Evolutionary conservation across 768 basidiomycete species (phyloP), one percentile per base, ranked within the genome.

Genomic region (Auriscalpium vulgare): DNA sequence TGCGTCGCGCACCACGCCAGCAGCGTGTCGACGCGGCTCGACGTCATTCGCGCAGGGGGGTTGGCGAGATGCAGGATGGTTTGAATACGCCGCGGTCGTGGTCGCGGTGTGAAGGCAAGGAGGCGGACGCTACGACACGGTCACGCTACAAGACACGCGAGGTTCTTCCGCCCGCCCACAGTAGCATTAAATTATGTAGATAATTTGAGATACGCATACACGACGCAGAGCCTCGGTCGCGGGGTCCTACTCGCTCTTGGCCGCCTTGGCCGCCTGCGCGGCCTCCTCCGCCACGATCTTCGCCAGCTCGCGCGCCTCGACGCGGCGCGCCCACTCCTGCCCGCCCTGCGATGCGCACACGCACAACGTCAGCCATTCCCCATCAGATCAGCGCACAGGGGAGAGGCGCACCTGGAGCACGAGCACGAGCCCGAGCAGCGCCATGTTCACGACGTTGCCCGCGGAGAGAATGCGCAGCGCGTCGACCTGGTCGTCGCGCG

Each of bases 381-480:
- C 29, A 29, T 7, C 4, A 29, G 29, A 29, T 29, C 4, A 51
- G 44, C 40, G 54, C 54, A 47, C 16, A 3, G 37, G 35, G 59
- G 8, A 29, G 34, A 36, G 47, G 71, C 81, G 69, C 66, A 87
- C 90, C 81, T 93, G 91, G 54, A 93, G 74, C 36, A 72, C 66
- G 19, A 93, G 75, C 53, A 93, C 77, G 10, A 78, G 79, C 17
- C 78, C 77, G 13, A 93, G 75, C 51, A 83, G 77, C 8, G 83
- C 74, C 53, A 85, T 83, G 53, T 92, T 85, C 57, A 97, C 85
- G 50, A 89, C 81, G 66, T 97, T 95, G 10, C 86, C 93, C 7
- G 95, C 95, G 29, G 87, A 83, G 21, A 95, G 74, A 5, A 97
- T 77, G 52, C 81, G 81, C 67, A 97, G 74, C 17, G 93, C 90